Base-by-base conservation (phyloP, 164 flowering plant species). In the Umbellularia californica region DNA sequence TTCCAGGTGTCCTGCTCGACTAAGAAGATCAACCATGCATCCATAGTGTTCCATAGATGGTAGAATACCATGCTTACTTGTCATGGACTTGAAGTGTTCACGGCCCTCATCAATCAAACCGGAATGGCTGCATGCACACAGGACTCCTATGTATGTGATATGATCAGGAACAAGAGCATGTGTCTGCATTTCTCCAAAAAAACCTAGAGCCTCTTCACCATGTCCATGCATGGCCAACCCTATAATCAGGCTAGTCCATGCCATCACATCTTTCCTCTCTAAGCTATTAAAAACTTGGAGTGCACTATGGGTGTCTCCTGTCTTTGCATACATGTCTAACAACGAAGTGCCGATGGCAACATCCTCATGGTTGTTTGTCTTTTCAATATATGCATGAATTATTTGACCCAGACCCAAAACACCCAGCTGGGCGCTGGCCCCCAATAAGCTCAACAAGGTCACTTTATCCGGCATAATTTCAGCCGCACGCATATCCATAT, bases 221-320 rank as follows among this genome's bases (percentile, higher is more conserved):
- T 55, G 74, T 11, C 84, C 84, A 72, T 82, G 76, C 78, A 76
- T 72, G 66, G 79, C 81, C 69, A 82, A 65, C n/a, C 81, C 84
- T 14, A 72, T 74, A 75, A 82, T 82, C 84, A 82, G 74, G 68
- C 79, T 76, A n/a, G 81, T 82, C 79, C 80, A 82, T 52, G 81
- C 72, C 58, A 27, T 69, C 58, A 74, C 77, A 72, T 82, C 84
- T 55, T 79, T 82, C 73, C 47, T 58, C 2, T 3, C 25, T 55
- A 82, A 63, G 25, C 76, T 52, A 50, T 23, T 35, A 65, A 82
- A 82, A 63, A 82, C 60, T 72, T 28, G 76, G 23, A 77, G 30
- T 52, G 80, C 80, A 58, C 76, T 77, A 22, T 72, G 12, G 22
- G 68, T 74, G 65, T 82, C 81, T 28, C 84, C 84, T n/a, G 65